Percentiles rank a stretch among this genome's conserved stretches.
phyloP scores from a whole-genome alignment of 2,329 filamentous ascomycete genomes.

The Harringtonia lauricola region DNA sequence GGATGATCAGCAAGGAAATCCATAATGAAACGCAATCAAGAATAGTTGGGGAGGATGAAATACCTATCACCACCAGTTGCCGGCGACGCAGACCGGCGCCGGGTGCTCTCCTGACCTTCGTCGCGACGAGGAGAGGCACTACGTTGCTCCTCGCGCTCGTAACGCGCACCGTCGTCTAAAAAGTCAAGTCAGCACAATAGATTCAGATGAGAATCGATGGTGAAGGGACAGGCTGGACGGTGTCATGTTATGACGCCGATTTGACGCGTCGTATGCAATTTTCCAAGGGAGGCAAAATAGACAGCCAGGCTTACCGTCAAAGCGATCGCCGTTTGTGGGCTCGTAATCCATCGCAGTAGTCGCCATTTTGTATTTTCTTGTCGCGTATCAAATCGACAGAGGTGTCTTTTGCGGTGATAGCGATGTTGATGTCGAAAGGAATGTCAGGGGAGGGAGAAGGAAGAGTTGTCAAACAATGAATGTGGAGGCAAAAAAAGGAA shows the following conservation, averaged over 20 bases:
- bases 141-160: conserved; percentile 51
- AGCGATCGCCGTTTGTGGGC: conserved; percentile 54
- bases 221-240: background rate
- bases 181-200: background rate
- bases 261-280: background rate
- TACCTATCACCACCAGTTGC: conserved; percentile 42
- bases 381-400: background rate
- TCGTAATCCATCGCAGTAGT: conserved; percentile 62
- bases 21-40: background rate
- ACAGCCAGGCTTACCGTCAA: conserved; percentile 42
- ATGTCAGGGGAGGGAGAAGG: background rate
- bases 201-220: background rate
- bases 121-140: conserved; percentile 57
- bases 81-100: conserved; percentile 53
- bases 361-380: conserved; percentile 32
- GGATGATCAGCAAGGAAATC: conserved; percentile 15
- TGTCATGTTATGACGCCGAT: background rate
- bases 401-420: background rate
- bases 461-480: background rate
- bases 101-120: conserved; percentile 42
- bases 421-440: conserved; percentile 1
- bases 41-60: background rate
- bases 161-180: conserved; percentile 52
- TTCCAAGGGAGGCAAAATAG: conserved; percentile 3
- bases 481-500: background rate